These are phyloP conservation scores for Leccinum cinnamomeum DNA, from an alignment of 1,284 basidiomycete genomes.

Conservation along the genomic window DNA sequence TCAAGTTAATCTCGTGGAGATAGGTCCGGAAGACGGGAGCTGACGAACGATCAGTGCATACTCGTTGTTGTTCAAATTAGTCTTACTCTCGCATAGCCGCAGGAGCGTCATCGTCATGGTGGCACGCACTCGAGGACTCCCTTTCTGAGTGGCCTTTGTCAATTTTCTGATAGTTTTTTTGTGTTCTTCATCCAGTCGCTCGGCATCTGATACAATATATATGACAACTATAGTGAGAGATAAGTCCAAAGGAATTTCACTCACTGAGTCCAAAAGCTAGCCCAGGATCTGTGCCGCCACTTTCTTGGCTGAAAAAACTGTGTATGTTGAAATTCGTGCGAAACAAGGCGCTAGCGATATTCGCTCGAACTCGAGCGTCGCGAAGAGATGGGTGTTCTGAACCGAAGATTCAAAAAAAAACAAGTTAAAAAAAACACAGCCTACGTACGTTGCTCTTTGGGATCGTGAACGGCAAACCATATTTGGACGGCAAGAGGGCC, in stretches of 20 bases:
- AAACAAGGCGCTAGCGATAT: constrained; percentile 19
- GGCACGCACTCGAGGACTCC: constrained; percentile 16
- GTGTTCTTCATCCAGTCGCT: neutral
- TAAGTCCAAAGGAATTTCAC: neutral
- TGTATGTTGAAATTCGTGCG: constrained; percentile 1
- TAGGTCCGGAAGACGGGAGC: constrained; percentile 1
- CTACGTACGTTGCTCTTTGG: constrained; percentile 10
- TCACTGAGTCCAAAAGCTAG: constrained; percentile 27
- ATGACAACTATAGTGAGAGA: neutral
- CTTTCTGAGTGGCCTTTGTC: constrained; percentile 1
- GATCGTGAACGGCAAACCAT: neutral
- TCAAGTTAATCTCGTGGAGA: neutral
- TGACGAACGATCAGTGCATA: constrained; percentile 7
- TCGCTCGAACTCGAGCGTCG: constrained; percentile 12
- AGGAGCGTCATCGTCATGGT: constrained; percentile 26
- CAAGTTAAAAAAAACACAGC: neutral
- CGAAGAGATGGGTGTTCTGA: constrained; percentile 10
- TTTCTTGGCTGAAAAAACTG: neutral
- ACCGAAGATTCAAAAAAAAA: neutral
- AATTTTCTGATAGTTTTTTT: constrained; percentile 14
- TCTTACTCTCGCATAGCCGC: constrained; percentile 16
- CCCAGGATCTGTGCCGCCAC: neutral
- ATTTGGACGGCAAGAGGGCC: neutral
- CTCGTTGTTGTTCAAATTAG: neutral
- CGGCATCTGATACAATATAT: constrained; percentile 7